These are phyloP conservation scores for Penicillium brasilianum DNA, from an alignment of 2,329 filamentous ascomycete genomes.

Conservation along the genomic window DNA sequence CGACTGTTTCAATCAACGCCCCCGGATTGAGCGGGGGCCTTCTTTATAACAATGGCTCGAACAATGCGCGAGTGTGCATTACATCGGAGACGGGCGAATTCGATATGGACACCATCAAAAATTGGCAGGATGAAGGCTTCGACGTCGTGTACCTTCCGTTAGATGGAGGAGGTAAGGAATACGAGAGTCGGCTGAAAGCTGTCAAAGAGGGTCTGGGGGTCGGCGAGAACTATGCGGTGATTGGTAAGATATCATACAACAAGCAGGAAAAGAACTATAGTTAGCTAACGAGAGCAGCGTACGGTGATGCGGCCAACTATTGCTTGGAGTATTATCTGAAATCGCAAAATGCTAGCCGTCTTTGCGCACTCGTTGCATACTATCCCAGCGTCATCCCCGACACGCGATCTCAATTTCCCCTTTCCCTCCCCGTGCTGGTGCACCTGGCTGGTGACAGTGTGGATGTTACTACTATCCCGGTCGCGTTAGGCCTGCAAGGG, in stretches of 20 bases:
- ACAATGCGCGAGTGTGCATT: conserved; percentile 41
- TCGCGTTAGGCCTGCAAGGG: conserved; percentile 59
- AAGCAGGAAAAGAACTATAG: background rate
- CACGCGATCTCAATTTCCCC: conserved; percentile 44
- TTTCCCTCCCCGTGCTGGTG: conserved; percentile 56
- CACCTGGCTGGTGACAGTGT: conserved; percentile 61
- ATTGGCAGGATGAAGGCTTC: conserved; percentile 67
- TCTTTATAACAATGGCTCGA: conserved; percentile 41
- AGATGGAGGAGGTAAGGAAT: conserved; percentile 56
- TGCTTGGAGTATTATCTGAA: conserved; percentile 64
- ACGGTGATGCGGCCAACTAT: conserved; percentile 64
- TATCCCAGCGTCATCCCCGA: conserved; percentile 65
- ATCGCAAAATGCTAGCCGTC: conserved; percentile 56
- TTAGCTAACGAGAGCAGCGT: conserved; percentile 51
- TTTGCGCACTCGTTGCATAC: conserved; percentile 66
- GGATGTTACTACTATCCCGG: conserved; percentile 55
- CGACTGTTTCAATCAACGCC: conserved; percentile 40
- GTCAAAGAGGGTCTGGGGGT: conserved; percentile 61
- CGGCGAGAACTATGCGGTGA: conserved; percentile 65
- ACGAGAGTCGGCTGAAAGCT: conserved; percentile 56
- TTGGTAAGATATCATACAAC: conserved; percentile 53
- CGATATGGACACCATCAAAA: conserved; percentile 57
- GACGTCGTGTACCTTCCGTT: conserved; percentile 62
- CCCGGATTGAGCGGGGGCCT: conserved; percentile 39
- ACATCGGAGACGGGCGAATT: conserved; percentile 51